Conservation (phyloP, 306 rosid genomes). For the Castanopsis chinensis region DNA sequence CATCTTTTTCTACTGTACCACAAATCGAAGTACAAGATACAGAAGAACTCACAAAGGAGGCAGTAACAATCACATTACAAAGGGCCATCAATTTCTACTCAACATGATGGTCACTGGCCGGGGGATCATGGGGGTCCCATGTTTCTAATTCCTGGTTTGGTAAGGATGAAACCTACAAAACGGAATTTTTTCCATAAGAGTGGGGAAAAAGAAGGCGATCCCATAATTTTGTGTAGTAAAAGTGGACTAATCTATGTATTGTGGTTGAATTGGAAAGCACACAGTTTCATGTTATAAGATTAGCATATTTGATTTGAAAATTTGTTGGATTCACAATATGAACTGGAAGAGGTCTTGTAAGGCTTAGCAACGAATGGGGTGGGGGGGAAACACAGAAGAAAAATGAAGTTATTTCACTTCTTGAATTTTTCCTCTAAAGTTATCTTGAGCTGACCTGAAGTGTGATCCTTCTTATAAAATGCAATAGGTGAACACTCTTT, state of each 20-base stretch:
- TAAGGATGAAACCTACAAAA: conserved; percentile 12
- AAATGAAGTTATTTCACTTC: background rate
- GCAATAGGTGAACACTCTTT: conserved; percentile 57
- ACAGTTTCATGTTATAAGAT: background rate
- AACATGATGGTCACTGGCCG: conserved; percentile 88
- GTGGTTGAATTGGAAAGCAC: background rate
- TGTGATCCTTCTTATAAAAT: background rate
- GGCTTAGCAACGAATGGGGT: background rate
- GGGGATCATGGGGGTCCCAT: conserved; percentile 96
- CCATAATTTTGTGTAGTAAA: background rate
- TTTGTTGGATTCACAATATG: background rate
- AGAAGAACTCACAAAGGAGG: conserved; percentile 53
- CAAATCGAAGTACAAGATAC: conserved; percentile 55
- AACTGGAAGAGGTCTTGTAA: background rate
- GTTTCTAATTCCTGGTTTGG: conserved; percentile 94
- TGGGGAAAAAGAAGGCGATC: background rate
- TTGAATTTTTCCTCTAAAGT: background rate
- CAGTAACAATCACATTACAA: conserved; percentile 46
- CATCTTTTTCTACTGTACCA: conserved; percentile 28
- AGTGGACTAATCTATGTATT: background rate
- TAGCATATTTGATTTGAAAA: background rate
- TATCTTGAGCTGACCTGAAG: background rate
- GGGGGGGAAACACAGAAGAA: background rate
- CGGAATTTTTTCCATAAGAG: too few species aligned
- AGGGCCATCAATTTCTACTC: conserved; percentile 69